Percentiles rank a stretch among this genome's conserved stretches.
phyloP scores from a whole-genome alignment of 768 basidiomycete genomes.

The Russula sp. region DNA sequence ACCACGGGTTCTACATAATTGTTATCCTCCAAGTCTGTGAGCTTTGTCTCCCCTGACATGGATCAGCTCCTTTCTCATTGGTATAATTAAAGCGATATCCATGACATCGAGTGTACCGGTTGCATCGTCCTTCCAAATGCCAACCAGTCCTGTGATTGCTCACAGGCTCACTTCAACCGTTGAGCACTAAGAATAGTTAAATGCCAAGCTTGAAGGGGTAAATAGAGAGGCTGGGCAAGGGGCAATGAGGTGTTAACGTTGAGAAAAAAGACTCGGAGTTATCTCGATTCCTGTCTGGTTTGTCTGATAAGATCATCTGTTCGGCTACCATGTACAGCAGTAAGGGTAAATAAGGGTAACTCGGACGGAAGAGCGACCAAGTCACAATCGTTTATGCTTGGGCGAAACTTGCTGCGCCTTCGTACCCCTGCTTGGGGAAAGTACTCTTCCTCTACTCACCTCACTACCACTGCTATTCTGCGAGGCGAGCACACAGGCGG shows the following conservation, averaged over 20 bases:
- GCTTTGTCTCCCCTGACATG: not conserved
- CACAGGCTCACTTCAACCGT: not conserved
- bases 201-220: too few relatives aligned
- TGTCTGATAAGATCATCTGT: not conserved
- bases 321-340: not conserved
- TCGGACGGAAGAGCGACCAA: not conserved
- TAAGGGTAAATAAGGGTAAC: not conserved
- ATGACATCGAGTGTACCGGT: not conserved
- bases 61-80: too few relatives aligned
- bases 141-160: not conserved
- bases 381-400: not conserved
- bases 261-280: too few relatives aligned
- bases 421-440: constrained; percentile 5
- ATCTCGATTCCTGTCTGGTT: too few relatives aligned
- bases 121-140: not conserved
- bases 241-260: too few relatives aligned
- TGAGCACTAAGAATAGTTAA: too few relatives aligned
- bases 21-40: not conserved
- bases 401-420: constrained; percentile 1
- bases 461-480: not conserved
- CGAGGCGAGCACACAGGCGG: not conserved
- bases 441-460: not conserved
- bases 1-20: not conserved
- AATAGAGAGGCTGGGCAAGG: too few relatives aligned
- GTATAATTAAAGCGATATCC: not conserved